Evolutionary conservation across 257 asterid species (phyloP), one percentile per base, ranked within the genome.

Genomic region (Scutellaria galericulata): DNA sequence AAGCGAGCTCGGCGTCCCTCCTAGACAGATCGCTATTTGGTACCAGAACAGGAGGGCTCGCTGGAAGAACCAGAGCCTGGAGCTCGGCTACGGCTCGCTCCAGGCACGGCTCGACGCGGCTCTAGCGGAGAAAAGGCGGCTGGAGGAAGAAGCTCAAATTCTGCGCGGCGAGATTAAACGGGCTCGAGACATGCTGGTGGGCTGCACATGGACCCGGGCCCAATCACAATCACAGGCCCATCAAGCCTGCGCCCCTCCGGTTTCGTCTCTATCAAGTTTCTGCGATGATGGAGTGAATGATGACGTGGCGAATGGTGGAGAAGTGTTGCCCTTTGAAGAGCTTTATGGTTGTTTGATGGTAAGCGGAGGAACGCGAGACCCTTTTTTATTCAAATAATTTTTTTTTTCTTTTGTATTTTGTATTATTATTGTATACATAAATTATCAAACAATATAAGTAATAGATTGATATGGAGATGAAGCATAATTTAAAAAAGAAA

Each of bases 1-100:
- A 0, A 77, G 78, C 18, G 85, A 88, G 71, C 85, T 92, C 6
- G 87, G 93, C 22, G 88, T 89, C 27, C 95, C 93, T 0, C 92
- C 96, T 0, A 52, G 97, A 44, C 96, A 92, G 64, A 76, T 92
- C 35, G 95, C 97, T 2, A 86, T 92, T 11, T 92, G 97, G 97
- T 89, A 92, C 66, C 97, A 92, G 61, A 92, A 92, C 81, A 87
- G 77, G 70, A 72, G 95, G 22, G 95, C 96, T 4, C 75, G 97
- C 0, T 89, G 96, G 97, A 89, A 84, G 87, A 89, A 74, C 47
- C 96, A 92, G 81, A 85, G 82, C 72, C 86, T 89, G 10, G 97
- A 89, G 39, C 78, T 86, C 1, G 92, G 85, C 78, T 77, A 80
- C 69, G 75, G 80, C 50, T 81, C 89, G 7, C 86, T 92, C 11